A percentile compares a stretch with the other conserved stretches of the same genome.
Conservation (phyloP, 345 rosid species). For the Gossypium thurberi region DNA sequence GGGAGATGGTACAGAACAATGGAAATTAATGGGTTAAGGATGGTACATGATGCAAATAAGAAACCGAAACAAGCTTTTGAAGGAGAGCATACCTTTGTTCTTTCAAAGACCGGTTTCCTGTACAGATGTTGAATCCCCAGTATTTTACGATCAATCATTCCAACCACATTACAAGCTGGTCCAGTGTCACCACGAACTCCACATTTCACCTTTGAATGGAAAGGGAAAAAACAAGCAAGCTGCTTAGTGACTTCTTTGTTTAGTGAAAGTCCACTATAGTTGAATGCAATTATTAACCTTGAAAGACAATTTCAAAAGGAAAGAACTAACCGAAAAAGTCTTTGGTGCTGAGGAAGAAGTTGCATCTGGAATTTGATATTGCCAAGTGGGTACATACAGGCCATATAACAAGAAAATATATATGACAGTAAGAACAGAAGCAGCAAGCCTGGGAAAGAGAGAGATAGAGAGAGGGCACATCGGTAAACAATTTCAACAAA, state of each 20-base stretch:
- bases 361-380: conserved; percentile 47
- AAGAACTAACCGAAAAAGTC: conserved; percentile 41
- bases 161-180: conserved; percentile 82
- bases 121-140: conserved; percentile 71
- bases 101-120: conserved; percentile 52
- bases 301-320: background rate
- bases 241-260: background rate
- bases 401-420: conserved; percentile 61
- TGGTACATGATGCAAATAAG: conserved; percentile 4
- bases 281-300: background rate
- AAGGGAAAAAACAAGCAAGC: background rate
- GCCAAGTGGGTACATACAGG: conserved; percentile 71
- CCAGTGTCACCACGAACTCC: conserved; percentile 67
- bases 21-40: background rate
- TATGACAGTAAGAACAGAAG: conserved; percentile 32
- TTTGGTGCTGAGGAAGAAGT: conserved; percentile 34
- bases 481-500: background rate
- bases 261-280: background rate
- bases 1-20: background rate
- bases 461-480: background rate
- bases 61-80: background rate
- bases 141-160: conserved; percentile 69
- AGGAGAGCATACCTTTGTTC: conserved; percentile 45
- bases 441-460: conserved; percentile 44
- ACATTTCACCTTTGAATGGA: conserved; percentile 61